Base-by-base conservation (phyloP, 257 asterid genomes). In the Scutellaria galericulata region DNA sequence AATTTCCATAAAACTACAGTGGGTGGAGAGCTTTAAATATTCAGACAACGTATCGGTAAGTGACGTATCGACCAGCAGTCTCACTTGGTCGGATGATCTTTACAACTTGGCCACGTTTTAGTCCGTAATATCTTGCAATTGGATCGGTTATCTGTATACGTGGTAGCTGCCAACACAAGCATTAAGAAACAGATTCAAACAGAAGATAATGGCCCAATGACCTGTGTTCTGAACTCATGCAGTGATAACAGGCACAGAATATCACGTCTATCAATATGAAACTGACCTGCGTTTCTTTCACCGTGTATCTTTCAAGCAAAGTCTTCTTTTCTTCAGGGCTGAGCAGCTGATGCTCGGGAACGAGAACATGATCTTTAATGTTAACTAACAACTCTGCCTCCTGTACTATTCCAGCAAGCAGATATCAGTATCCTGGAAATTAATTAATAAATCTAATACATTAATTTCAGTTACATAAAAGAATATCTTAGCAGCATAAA, bases 281-380 rank as follows among this genome's bases (percentile, higher is more conserved):
- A 74, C 80, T 42, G 76, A 90, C 97, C 97, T 90, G 97, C 20
- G 95, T 88, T 75, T 91, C 97, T 66, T 91, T 93, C 79, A 93
- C 94, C 0, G 96, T 91, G 78, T 93, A 91, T 86, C 91, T 80
- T 68, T 89, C 96, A 56, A 91, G 86, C 83, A 93, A 72, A 9
- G 90, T 83, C 70, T 86, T 93, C 87, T 93, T 90, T 80, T 93
- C 96, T 55, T 82, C 96, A n/a, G 79, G 62, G 6, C 83, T 74
- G 13, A 91, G 94, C 73, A 90, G 65, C 83, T 87, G 91, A 71
- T 93, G 98, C 83, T 85, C 87, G 2, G 96, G 97, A 60, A 89
- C 91, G 70, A 93, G 95, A 72, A 84, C 90, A 45, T 93, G 97
- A 8, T 90, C 83, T 80, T 86, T 90, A 52, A 93, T 83, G 81